Conservation (phyloP, 192 early-diverging fungal genomes). For the Coemansia sp. region DNA sequence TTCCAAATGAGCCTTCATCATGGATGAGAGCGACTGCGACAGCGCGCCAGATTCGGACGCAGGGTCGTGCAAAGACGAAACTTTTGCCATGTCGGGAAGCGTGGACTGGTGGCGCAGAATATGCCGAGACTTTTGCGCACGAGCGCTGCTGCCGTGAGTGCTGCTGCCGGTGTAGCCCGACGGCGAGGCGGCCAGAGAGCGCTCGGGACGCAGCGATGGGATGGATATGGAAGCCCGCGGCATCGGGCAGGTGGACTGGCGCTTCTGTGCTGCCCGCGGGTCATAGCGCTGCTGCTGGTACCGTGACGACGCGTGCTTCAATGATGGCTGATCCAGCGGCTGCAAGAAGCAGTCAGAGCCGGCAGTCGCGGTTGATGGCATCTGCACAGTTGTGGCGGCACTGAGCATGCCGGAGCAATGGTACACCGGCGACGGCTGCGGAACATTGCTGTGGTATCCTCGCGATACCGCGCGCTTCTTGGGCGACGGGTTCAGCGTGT, state of each 20-base stretch:
- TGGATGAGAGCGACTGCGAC: neutral
- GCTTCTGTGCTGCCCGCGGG: slow-evolving; percentile 11
- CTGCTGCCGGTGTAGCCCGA: neutral
- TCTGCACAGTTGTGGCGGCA: slow-evolving; percentile 9
- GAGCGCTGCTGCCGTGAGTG: slow-evolving; percentile 2
- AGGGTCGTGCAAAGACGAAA: neutral
- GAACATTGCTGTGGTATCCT: slow-evolving; percentile 38
- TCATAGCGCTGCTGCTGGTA: slow-evolving; percentile 52
- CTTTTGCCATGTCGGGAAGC: slow-evolving; percentile 17
- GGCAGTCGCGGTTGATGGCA: slow-evolving; percentile 15
- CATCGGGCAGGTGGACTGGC: neutral
- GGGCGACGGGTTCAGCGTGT: slow-evolving; percentile 35
- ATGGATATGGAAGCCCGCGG: slow-evolving; percentile 34
- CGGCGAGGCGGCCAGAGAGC: neutral
- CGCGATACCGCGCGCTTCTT: slow-evolving; percentile 53
- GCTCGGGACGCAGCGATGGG: slow-evolving; percentile 28
- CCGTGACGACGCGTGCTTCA: slow-evolving; percentile 34
- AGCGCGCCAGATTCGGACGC: neutral
- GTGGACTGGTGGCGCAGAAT: slow-evolving; percentile 44
- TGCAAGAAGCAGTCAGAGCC: slow-evolving; percentile 42
- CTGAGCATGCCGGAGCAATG: slow-evolving; percentile 8
- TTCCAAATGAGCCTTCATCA: slow-evolving; percentile 1
- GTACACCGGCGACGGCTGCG: slow-evolving; percentile 48
- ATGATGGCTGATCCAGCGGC: slow-evolving; percentile 29
- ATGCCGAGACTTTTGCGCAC: slow-evolving; percentile 9